These are phyloP conservation scores for Metarhizium brunneum DNA, from an alignment of 2,329 filamentous ascomycete genomes.

Conservation along the genomic window DNA sequence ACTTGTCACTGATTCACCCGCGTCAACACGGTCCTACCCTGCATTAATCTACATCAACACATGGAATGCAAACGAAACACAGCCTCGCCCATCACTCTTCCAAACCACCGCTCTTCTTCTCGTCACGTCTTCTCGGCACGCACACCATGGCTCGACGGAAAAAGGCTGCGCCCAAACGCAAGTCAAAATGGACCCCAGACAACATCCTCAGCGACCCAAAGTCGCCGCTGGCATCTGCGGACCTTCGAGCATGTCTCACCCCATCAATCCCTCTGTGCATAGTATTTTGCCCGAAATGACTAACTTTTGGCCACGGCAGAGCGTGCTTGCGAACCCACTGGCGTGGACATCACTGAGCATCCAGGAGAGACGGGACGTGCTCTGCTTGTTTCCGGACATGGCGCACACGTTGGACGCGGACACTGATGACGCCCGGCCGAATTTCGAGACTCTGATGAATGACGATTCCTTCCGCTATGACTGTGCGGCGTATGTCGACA, in stretches of 20 bases:
- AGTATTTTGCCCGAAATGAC: background rate
- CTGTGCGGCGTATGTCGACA: slow-evolving; percentile 34
- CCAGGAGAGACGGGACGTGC: slow-evolving; percentile 25
- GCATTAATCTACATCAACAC: background rate
- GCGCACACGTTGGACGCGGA: slow-evolving; percentile 27
- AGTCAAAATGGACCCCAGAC: slow-evolving; percentile 26
- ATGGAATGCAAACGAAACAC: background rate
- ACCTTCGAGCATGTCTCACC: slow-evolving; percentile 23
- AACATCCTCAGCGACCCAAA: slow-evolving; percentile 26
- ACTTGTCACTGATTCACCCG: too few relatives aligned
- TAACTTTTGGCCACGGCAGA: slow-evolving; percentile 13
- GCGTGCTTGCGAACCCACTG: slow-evolving; percentile 26
- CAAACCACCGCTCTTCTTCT: background rate
- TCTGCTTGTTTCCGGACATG: slow-evolving; percentile 27
- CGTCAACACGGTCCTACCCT: background rate
- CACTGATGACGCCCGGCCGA: slow-evolving; percentile 27
- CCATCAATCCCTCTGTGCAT: background rate
- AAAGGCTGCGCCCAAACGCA: slow-evolving; percentile 7
- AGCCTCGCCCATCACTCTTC: background rate
- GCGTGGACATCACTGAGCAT: slow-evolving; percentile 27
- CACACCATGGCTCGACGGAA: slow-evolving; percentile 2
- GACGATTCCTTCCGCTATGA: slow-evolving; percentile 39
- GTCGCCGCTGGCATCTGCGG: slow-evolving; percentile 28
- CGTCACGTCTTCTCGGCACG: background rate
- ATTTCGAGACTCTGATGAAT: slow-evolving; percentile 33